These are phyloP conservation scores for Pholiota microspora DNA, from an alignment of 768 basidiomycete species.

Conservation along the genomic window DNA sequence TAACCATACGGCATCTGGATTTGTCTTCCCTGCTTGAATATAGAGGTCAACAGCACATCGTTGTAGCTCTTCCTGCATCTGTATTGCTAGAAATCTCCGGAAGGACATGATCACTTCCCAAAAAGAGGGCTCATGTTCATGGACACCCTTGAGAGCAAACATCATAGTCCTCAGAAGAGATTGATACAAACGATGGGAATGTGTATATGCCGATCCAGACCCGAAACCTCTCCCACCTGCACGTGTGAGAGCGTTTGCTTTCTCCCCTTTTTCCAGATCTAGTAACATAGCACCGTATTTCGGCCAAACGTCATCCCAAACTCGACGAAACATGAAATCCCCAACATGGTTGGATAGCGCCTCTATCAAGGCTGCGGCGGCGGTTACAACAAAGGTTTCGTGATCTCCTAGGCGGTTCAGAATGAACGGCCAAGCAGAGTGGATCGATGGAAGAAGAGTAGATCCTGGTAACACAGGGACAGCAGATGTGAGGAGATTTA, in stretches of 20 bases:
- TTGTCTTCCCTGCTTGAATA: constrained; percentile 50
- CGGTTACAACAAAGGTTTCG: constrained; percentile 78
- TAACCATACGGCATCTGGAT: constrained; percentile 86
- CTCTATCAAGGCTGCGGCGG: constrained; percentile 74
- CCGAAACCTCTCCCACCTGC: constrained; percentile 50
- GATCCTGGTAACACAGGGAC: constrained; percentile 71
- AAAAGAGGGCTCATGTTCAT: constrained; percentile 61
- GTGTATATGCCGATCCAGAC: constrained; percentile 72
- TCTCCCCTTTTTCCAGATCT: constrained; percentile 61
- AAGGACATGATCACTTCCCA: constrained; percentile 84
- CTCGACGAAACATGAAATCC: constrained; percentile 77
- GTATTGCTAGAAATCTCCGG: constrained; percentile 69
- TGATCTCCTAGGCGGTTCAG: constrained; percentile 75
- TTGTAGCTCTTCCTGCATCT: constrained; percentile 76
- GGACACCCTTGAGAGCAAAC: constrained; percentile 62
- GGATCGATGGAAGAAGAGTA: constrained; percentile 79
- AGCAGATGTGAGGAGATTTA: constrained; percentile 70
- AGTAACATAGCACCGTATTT: constrained; percentile 62
- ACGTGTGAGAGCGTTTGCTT: constrained; percentile 62
- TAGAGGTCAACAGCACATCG: constrained; percentile 64
- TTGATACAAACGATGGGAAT: constrained; percentile 78
- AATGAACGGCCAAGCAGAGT: constrained; percentile 93
- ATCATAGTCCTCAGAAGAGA: constrained; percentile 75
- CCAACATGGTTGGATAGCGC: constrained; percentile 69
- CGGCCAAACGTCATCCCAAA: constrained; percentile 96